Percentiles rank a stretch among this genome's conserved stretches.
These are phyloP conservation scores for Fonsecaea monophora DNA, from an alignment of 2,329 filamentous ascomycete genomes.

Conservation along the genomic window DNA sequence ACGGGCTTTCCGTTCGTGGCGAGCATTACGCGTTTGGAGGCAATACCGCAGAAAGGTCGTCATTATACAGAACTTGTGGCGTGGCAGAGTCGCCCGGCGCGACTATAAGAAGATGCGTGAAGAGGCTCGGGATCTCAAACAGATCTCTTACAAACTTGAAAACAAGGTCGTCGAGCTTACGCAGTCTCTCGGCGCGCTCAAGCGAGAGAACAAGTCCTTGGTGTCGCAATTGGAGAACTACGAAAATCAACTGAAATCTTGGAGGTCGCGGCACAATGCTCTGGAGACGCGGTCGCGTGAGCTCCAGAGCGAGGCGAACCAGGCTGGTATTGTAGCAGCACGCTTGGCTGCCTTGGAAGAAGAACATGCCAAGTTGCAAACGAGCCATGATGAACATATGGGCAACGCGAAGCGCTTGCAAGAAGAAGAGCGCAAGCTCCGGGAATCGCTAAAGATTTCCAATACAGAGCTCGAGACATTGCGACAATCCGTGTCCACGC, in stretches of 20 bases:
- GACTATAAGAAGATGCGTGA: slow-evolving; percentile 91
- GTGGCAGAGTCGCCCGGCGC: slow-evolving; percentile 78
- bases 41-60: slow-evolving; percentile 88
- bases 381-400: slow-evolving; percentile 87
- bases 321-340: slow-evolving; percentile 93
- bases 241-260: slow-evolving; percentile 93
- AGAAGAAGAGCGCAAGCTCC: slow-evolving; percentile 86
- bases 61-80: slow-evolving; percentile 90
- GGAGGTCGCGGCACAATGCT: slow-evolving; percentile 89
- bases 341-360: slow-evolving; percentile 90
- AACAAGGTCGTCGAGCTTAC: slow-evolving; percentile 99
- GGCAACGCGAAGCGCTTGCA: slow-evolving; percentile 92
- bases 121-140: slow-evolving; percentile 96
- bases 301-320: slow-evolving; percentile 93
- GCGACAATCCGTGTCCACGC: slow-evolving; percentile 73
- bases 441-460: slow-evolving; percentile 79
- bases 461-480: slow-evolving; percentile 81
- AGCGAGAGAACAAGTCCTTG: slow-evolving; percentile 90
- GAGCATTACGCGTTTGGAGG: slow-evolving; percentile 80
- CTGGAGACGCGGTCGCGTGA: slow-evolving; percentile 91
- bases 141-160: slow-evolving; percentile 98
- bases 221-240: slow-evolving; percentile 91
- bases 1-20: slow-evolving; percentile 82
- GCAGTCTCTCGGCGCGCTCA: slow-evolving; percentile 88
- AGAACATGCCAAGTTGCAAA: slow-evolving; percentile 90